phyloP scores from a whole-genome alignment of 2,329 filamentous ascomycete genomes.

The Cyclaneusma minus region DNA sequence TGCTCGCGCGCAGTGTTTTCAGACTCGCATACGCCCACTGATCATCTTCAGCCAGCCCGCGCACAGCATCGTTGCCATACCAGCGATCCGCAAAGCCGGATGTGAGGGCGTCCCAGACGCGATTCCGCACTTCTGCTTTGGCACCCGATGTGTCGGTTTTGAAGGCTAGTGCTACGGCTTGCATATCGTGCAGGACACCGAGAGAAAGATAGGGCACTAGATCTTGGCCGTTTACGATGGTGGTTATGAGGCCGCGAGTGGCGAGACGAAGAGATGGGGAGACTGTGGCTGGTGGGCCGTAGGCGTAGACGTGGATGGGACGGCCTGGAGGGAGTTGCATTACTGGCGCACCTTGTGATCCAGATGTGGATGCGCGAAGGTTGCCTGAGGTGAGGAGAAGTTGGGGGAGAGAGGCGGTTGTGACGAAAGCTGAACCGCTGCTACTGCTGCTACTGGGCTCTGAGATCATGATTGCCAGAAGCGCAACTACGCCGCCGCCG shows the following conservation, averaged over 20 bases:
- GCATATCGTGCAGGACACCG: conserved; percentile 60
- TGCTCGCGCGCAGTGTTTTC: conserved; percentile 47
- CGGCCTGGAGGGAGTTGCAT: conserved; percentile 48
- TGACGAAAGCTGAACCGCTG: conserved; percentile 30
- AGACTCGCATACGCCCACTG: conserved; percentile 56
- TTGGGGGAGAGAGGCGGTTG: conserved; percentile 54
- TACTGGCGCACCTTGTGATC: conserved; percentile 11
- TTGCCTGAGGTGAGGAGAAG: conserved; percentile 45
- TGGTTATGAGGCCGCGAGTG: conserved; percentile 61
- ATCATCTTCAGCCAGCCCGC: conserved; percentile 34
- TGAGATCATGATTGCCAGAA: conserved; percentile 37
- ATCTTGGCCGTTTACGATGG: conserved; percentile 57
- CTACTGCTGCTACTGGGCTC: conserved; percentile 28
- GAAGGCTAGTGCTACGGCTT: conserved; percentile 56
- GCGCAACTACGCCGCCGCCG: conserved; percentile 36
- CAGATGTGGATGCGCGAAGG: conserved; percentile 36
- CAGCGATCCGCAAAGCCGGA: conserved; percentile 46
- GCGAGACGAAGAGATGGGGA: conserved; percentile 52
- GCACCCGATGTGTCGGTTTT: conserved; percentile 55
- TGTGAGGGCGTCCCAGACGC: conserved; percentile 50
- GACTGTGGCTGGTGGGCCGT: conserved; percentile 60
- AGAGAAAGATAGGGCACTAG: conserved; percentile 60
- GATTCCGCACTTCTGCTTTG: conserved; percentile 48
- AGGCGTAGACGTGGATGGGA: conserved; percentile 66
- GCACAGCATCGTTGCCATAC: conserved; percentile 29